These are phyloP conservation scores for Malassezia vespertilionis DNA, from an alignment of 1,284 basidiomycete genomes.

Conservation along the genomic window DNA sequence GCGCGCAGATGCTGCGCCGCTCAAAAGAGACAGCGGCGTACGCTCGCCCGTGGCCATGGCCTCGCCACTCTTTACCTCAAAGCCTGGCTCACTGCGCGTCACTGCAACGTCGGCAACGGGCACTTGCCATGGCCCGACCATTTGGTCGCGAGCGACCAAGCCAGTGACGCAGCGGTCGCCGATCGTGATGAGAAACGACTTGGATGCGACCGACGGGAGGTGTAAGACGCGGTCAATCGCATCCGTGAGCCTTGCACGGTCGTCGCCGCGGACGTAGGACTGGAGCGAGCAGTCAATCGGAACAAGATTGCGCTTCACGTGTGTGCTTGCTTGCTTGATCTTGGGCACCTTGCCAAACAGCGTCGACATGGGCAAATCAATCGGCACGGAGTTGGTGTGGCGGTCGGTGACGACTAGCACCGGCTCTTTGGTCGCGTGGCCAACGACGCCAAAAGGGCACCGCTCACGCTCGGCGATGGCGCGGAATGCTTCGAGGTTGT, in stretches of 20 bases:
- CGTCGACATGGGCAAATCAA: slow-evolving; percentile 83
- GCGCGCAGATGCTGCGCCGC: slow-evolving; percentile 75
- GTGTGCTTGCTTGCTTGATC: slow-evolving; percentile 68
- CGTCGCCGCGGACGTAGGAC: slow-evolving; percentile 54
- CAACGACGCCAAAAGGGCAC: slow-evolving; percentile 84
- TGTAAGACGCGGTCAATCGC: slow-evolving; percentile 73
- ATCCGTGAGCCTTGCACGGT: slow-evolving; percentile 50
- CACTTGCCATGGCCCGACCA: slow-evolving; percentile 98
- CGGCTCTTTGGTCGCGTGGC: slow-evolving; percentile 63
- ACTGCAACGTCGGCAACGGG: slow-evolving; percentile 96
- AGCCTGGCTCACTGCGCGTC: slow-evolving; percentile 86
- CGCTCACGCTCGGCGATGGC: slow-evolving; percentile 73
- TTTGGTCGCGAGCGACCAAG: slow-evolving; percentile 88
- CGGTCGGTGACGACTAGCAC: slow-evolving; percentile 81
- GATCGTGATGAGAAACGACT: slow-evolving; percentile 96
- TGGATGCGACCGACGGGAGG: slow-evolving; percentile 83
- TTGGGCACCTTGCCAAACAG: slow-evolving; percentile 93
- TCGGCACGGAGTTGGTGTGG: slow-evolving; percentile 65
- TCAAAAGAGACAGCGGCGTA: slow-evolving; percentile 78
- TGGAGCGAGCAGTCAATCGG: slow-evolving; percentile 64
- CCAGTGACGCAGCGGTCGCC: slow-evolving; percentile 90
- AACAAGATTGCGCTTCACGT: slow-evolving; percentile 52
- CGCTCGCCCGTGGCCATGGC: slow-evolving; percentile 98
- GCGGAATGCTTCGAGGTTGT: slow-evolving; percentile 55
- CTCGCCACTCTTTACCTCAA: slow-evolving; percentile 64